Evolutionary conservation across 202 grass and related monocot genomes (phyloP), one percentile per base, ranked within the genome.

Genomic region (Dendrocalamus latiflorus): DNA sequence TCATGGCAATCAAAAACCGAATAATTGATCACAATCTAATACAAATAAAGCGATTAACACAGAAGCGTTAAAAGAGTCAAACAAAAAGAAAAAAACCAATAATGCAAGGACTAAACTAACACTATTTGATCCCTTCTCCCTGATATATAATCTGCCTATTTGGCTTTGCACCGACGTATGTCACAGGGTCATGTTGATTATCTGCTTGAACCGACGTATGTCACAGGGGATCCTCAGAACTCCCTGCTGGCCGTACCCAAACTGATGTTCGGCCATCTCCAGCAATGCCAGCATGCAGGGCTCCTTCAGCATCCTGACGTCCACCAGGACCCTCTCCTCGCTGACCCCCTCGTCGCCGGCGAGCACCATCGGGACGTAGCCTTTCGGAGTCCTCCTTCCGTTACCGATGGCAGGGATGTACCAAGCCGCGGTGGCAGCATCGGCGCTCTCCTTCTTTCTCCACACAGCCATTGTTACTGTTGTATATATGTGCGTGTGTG

Each of bases 221-320:
- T 13, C 47, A 12, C 88, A 90, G 0, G 70, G 33, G 8, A 90
- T 58, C 68, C 83, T 86, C 30, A 90, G 14, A 16, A 83, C 74
- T 14, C 88, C 84, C 2, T 44, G n/a, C 42, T 87, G 84, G 8
- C 16, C 50, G n/a, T 79, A 66, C 17, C 88, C 88, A 34, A 80
- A 90, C 41, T 87, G 59, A 4, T 80, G 74, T 13, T 62, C 83
- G 51, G 78, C 60, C 50, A 62, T 53, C 38, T 91, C 83, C 1
- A 91, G 44, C 42, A 83, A 6, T 20, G 41, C 59, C 5, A 25
- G 72, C 26, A 91, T 83, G 50, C 58, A 91, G 12, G 86, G 86
- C 45, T 86, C 86, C 51, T 82, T 75, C 38, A 89, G 59, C 30
- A 79, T 48, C 4, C 10, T 54, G 4, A 91, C 37, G 0, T 74